Base-by-base conservation (phyloP, 2,329 filamentous ascomycete species). In the Paradendryphiella salina region DNA sequence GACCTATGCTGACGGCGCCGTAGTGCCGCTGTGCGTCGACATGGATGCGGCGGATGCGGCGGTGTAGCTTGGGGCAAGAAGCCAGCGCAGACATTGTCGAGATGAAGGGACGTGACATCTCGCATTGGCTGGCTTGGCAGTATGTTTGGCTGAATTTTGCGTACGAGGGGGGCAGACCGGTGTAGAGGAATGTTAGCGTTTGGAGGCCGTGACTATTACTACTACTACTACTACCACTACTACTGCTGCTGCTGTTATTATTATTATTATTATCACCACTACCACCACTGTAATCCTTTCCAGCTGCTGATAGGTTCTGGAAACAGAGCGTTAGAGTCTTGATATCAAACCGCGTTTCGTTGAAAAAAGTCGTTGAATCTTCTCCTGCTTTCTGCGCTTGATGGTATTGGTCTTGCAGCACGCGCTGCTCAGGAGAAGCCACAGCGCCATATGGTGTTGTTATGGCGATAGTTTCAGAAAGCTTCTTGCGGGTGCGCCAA, bases 61-160 rank as follows among this genome's bases (percentile, higher is more conserved):
- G 9, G 15, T 42, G 29, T 2, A 26, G 23, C 2, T 1, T 10
- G 1, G 28, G 28, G 4, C 18, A 21, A 3, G 39, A 21, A 1
- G 56, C 56, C 10, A 69, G 55, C 1, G 64, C 63, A 13, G 44
- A 18, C 48, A 69, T 56, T 15, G 61, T 64, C 5, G 49, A 52
- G 2, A 69, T 55, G n/a, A 67, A 69, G 1, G 65, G 65, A 6
- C 64, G 50, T 5, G 59, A 62, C 62, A 66, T 67, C 20, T 69
- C 65, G n/a, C 61, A 61, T 36, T 64, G 63, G 33, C 56, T 62
- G 7, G 23, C 42, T 26, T 63, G 54, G 42, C 64, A 66, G 28
- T 67, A 67, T n/a, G 42, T 23, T 0, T 46, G 37, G 3, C 46
- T 46, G 9, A 63, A 64, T 15, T 55, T 61, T 2, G 50, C 46